Evolutionary conservation across 2,329 filamentous ascomycete genomes (phyloP).

Genomic region (Cyphellophora europaea): DNA sequence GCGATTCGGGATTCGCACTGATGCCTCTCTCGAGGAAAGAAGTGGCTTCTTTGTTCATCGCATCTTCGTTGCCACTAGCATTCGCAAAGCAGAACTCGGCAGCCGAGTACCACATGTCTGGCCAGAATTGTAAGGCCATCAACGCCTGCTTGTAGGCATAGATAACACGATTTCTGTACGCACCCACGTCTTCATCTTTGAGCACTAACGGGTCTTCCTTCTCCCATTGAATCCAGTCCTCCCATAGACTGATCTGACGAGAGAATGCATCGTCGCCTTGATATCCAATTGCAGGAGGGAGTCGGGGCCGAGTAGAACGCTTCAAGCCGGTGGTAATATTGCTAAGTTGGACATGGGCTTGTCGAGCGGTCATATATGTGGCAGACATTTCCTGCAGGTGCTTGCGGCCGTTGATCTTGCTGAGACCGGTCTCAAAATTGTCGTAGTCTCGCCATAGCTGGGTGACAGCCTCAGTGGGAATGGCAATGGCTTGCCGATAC

Average conservation of each 20-base stretch:
- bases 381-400: slow-evolving; percentile 89
- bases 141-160: slow-evolving; percentile 90
- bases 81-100: slow-evolving; percentile 89
- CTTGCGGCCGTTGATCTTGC: slow-evolving; percentile 89
- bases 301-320: slow-evolving; percentile 66
- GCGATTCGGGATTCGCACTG: slow-evolving; percentile 85
- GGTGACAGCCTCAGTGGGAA: slow-evolving; percentile 77
- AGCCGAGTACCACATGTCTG: slow-evolving; percentile 91
- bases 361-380: slow-evolving; percentile 91
- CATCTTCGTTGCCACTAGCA: too few species aligned
- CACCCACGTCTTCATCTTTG: slow-evolving; percentile 66
- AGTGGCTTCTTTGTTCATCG: slow-evolving; percentile 60
- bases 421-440: slow-evolving; percentile 85
- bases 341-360: slow-evolving; percentile 80
- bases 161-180: slow-evolving; percentile 68
- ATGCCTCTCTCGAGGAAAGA: slow-evolving; percentile 76
- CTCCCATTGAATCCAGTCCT: slow-evolving; percentile 90
- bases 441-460: slow-evolving; percentile 96
- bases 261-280: slow-evolving; percentile 78
- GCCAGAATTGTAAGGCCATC: slow-evolving; percentile 90
- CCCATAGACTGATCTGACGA: slow-evolving; percentile 81
- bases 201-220: slow-evolving; percentile 84
- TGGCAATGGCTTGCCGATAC: slow-evolving; percentile 79
- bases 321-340: slow-evolving; percentile 71
- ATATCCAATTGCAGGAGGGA: slow-evolving; percentile 78